Base-by-base conservation (phyloP, 345 rosid genomes). In the Salix dunnii region DNA sequence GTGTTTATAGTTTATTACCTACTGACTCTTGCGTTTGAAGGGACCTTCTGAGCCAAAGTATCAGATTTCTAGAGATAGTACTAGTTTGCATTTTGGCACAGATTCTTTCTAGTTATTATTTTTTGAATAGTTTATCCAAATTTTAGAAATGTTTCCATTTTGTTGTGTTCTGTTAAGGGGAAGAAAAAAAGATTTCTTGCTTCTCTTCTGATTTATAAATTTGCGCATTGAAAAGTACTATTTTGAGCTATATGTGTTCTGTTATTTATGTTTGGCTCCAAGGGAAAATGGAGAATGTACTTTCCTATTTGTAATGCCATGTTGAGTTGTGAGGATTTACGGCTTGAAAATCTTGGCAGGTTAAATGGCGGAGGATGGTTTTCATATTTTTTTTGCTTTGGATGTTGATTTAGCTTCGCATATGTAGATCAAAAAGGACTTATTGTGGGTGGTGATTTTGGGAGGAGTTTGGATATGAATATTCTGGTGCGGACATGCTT, bases 401-500 rank as follows among this genome's bases (percentile, higher is more conserved):
- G 18, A 68, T 65, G 65, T 76, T 55, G 49, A 81, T 80, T 73
- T 76, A 70, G 73, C 13, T 82, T 74, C 73, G n/a, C 70, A 71
- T 67, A 53, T 81, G 75, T 85, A 84, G 85, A 80, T 70, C 80
- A 58, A 53, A 35, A 65, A 46, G 74, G 79, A 76, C 76, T 63
- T 77, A 72, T 75, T 73, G 53, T 60, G 14, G 76, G 77, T 70
- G 27, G 67, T 75, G 51, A 74, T 68, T 79, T 70, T 70, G 75
- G 60, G 82, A 75, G 72, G 38, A 58, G 68, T 60, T 79, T 83
- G 94, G 97, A 85, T 87, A 92, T 92, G 97, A 91, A 88, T 82
- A 86, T 84, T 90, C 85, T 89, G 81, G 83, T 82, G 80, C 77
- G 92, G 92, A 88, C 91, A 92, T 92, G 97, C 97, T 92, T 48